Conservation (phyloP, 164 flowering plant species). For the Amborella trichopoda region DNA sequence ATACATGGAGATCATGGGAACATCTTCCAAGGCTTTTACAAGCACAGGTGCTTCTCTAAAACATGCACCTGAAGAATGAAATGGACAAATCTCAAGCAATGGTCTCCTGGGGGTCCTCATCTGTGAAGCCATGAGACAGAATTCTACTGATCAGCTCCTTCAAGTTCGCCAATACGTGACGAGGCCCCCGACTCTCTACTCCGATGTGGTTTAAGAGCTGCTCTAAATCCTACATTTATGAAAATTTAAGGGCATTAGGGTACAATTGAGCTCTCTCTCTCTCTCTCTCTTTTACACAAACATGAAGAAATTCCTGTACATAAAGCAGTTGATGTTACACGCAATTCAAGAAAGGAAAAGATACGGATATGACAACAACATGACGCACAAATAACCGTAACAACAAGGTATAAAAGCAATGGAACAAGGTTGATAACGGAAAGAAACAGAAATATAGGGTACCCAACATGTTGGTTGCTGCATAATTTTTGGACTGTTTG, state of each 20-base stretch:
- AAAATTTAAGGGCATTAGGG: no score
- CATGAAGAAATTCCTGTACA: neutral
- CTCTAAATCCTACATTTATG: conserved; percentile 62
- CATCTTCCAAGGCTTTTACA: no score
- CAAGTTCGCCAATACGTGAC: conserved; percentile 71
- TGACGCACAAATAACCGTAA: neutral
- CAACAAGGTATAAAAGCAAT: neutral
- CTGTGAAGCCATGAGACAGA: conserved; percentile 45
- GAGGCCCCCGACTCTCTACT: conserved; percentile 75
- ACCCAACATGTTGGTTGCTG: no score
- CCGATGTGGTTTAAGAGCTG: conserved; percentile 79
- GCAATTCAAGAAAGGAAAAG: neutral
- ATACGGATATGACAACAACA: neutral
- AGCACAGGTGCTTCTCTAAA: no score
- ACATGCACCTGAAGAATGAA: no score
- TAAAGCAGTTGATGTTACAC: neutral
- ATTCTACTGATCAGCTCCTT: conserved; percentile 59
- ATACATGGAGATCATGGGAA: no score
- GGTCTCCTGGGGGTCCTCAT: no score
- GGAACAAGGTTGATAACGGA: no score
- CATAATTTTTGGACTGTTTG: no score
- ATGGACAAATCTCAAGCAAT: no score
- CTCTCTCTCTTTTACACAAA: neutral
- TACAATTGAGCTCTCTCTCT: no score
- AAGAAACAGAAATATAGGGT: no score